Percentiles rank a stretch among this genome's conserved stretches.
Conservation (phyloP, 192 early-diverging fungal species). For the Anaeromyces robustus region DNA sequence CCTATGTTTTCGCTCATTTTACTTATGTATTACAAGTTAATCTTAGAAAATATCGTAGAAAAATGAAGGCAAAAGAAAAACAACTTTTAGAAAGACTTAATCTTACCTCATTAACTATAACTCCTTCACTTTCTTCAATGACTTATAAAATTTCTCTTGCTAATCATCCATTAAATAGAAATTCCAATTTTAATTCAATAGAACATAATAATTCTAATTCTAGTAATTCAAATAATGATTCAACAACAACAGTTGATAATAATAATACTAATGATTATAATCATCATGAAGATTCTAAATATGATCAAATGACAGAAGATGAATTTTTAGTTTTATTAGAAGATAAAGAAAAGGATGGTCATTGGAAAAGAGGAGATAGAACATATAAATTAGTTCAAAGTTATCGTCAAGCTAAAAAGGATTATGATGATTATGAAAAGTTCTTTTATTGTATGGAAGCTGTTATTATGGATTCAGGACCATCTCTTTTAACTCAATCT, state of each 20-base stretch:
- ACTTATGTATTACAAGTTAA: background rate
- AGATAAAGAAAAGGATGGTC: background rate
- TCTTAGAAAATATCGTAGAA: background rate
- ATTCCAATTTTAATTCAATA: too few relatives aligned
- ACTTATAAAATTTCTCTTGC: background rate
- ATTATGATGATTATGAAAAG: background rate
- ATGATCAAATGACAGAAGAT: background rate
- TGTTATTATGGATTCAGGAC: background rate
- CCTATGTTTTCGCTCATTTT: background rate
- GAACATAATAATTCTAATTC: too few relatives aligned
- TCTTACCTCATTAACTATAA: background rate
- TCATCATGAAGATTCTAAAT: too few relatives aligned
- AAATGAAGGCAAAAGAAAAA: background rate
- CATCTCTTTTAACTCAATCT: background rate
- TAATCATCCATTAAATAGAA: too few relatives aligned
- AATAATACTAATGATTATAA: too few relatives aligned
- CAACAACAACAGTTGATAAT: too few relatives aligned
- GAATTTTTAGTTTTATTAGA: background rate
- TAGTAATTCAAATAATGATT: too few relatives aligned
- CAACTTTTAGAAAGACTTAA: background rate
- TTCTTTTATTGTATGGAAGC: background rate
- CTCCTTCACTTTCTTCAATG: background rate
- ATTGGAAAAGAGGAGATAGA: background rate
- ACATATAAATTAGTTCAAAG: background rate
- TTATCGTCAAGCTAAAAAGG: background rate